Percentiles rank a stretch among this genome's conserved stretches.
Evolutionary conservation across 805 yeast genomes (phyloP).

Genomic region (Kodamaea restingae): DNA sequence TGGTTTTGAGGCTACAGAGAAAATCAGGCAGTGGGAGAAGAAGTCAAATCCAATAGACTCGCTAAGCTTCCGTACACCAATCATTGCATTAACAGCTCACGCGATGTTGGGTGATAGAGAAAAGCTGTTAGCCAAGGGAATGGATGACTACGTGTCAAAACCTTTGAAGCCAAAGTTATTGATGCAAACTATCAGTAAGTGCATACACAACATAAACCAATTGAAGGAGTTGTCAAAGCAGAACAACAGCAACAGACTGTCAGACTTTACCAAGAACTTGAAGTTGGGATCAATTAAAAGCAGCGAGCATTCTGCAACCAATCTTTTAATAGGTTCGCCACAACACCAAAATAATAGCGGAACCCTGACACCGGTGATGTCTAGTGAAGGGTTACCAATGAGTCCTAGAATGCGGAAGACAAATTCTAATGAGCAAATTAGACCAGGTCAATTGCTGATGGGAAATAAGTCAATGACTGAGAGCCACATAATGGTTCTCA

Average conservation of each 20-base stretch:
- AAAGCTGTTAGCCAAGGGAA: conserved; percentile 78
- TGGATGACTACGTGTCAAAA: conserved; percentile 88
- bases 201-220: conserved; percentile 67
- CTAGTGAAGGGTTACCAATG: conserved; percentile 9
- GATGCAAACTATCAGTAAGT: conserved; percentile 80
- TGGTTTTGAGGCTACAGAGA: conserved; percentile 86
- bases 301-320: conserved; percentile 15
- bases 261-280: conserved; percentile 45
- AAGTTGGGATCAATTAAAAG: conserved; percentile 32
- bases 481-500: conserved; percentile 19
- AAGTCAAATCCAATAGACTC: conserved; percentile 69
- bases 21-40: conserved; percentile 84
- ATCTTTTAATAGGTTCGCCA: conserved; percentile 16
- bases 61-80: conserved; percentile 73
- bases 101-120: conserved; percentile 94
- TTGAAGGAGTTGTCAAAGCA: conserved; percentile 52
- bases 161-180: conserved; percentile 81
- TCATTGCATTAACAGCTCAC: conserved; percentile 87
- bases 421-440: conserved; percentile 27
- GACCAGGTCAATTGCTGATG: conserved; percentile 31
- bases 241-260: conserved; percentile 41
- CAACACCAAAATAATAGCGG: conserved; percentile 4
- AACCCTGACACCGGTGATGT: conserved; percentile 5
- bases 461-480: conserved; percentile 34
- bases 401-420: conserved; percentile 23